phyloP scores from a whole-genome alignment of 2,329 filamentous ascomycete genomes.

The Monosporascus sp. region DNA sequence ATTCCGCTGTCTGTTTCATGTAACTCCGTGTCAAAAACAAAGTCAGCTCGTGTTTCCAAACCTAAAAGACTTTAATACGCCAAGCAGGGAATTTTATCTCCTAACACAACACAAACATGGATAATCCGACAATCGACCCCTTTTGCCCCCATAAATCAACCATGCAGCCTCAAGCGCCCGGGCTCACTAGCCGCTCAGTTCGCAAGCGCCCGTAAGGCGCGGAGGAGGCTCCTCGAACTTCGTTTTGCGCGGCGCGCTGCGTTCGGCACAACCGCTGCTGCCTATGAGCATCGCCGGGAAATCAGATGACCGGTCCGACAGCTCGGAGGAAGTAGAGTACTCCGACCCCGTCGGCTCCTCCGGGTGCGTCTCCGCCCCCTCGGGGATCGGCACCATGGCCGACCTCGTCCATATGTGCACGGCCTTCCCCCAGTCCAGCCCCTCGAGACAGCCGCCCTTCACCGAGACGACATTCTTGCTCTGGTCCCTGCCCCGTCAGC shows the following conservation, averaged over 20 bases:
- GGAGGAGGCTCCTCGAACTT: not conserved
- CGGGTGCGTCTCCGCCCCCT: constrained; percentile 52
- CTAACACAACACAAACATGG: not conserved
- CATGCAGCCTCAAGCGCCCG: not conserved
- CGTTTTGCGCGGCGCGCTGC: not conserved
- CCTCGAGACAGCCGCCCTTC: constrained; percentile 62
- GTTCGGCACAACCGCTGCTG: constrained; percentile 21
- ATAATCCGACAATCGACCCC: too few relatives aligned
- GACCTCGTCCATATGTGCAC: constrained; percentile 64
- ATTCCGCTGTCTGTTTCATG: too few relatives aligned
- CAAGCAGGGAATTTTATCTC: not conserved
- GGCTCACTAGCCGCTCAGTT: constrained; percentile 16
- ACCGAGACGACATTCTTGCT: constrained; percentile 56
- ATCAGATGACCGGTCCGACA: constrained; percentile 40
- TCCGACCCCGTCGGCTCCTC: constrained; percentile 43
- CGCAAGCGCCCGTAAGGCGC: constrained; percentile 19
- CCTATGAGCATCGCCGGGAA: constrained; percentile 23
- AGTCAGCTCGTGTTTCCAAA: not conserved
- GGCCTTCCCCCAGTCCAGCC: constrained; percentile 53
- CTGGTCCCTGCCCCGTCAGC: constrained; percentile 21
- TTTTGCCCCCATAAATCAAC: not conserved
- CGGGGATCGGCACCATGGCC: constrained; percentile 64
- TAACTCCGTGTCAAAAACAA: not conserved
- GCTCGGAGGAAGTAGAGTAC: constrained; percentile 39
- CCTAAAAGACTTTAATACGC: not conserved